phyloP scores from a whole-genome alignment of 257 asterid species.

The Solanum phureja region DNA sequence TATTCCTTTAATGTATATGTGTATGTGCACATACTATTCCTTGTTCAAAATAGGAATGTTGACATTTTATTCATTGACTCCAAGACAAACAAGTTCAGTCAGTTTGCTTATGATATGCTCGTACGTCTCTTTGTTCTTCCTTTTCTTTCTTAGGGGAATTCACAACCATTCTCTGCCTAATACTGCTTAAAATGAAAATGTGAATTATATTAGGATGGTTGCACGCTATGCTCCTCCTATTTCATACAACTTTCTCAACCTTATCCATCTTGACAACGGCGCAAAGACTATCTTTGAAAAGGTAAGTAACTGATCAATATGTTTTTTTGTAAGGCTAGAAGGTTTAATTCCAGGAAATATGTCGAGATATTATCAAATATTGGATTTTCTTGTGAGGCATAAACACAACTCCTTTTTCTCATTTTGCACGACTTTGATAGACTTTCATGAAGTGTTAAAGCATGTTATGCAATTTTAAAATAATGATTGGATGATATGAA shows the following conservation, averaged over 20 bases:
- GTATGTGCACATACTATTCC: slow-evolving; percentile 81
- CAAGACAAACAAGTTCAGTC: slow-evolving; percentile 79
- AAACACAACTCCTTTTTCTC: not conserved
- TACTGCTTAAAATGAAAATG: not conserved
- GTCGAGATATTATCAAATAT: not conserved
- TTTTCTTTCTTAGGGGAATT: not conserved
- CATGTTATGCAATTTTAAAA: not conserved
- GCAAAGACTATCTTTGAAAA: slow-evolving; percentile 61
- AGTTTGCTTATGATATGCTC: slow-evolving; percentile 95
- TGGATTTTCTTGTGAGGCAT: not conserved
- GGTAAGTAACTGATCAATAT: slow-evolving; percentile 16
- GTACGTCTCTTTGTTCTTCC: slow-evolving; percentile 29
- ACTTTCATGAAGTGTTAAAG: not conserved
- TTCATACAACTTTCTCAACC: slow-evolving; percentile 80
- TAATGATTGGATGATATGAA: not conserved
- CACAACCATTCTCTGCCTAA: not conserved
- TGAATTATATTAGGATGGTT: slow-evolving; percentile 45
- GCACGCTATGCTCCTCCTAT: slow-evolving; percentile 84
- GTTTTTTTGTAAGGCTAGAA: not conserved
- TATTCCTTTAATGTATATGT: slow-evolving; percentile 81
- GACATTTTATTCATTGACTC: slow-evolving; percentile 68
- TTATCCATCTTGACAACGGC: slow-evolving; percentile 39
- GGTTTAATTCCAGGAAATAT: not conserved
- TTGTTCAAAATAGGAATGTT: slow-evolving; percentile 78
- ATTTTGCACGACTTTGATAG: not conserved